Conservation (phyloP, 75 land plant genomes). For the Pseudotsuga menziesii region DNA sequence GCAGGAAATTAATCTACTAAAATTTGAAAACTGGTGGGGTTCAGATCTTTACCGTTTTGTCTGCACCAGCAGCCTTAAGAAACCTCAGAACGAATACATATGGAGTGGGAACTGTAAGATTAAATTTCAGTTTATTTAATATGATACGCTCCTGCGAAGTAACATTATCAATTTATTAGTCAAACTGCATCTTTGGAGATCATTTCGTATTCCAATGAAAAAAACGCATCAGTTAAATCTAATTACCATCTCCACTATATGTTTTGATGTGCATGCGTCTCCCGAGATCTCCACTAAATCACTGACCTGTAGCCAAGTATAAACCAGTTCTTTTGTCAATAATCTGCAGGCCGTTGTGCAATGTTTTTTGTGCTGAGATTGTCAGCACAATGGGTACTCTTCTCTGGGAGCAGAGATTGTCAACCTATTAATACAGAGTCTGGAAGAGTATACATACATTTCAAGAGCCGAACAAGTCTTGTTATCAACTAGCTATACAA, state of each 20-base stretch:
- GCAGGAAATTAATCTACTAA: not conserved
- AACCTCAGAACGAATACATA: constrained; percentile 77
- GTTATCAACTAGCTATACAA: no score
- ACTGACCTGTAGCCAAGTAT: constrained; percentile 39
- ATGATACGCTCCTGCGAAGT: constrained; percentile 53
- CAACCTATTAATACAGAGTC: no score
- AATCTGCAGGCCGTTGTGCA: no score
- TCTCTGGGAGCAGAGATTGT: no score
- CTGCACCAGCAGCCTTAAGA: constrained; percentile 68
- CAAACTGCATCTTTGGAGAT: not conserved
- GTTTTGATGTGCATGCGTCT: constrained; percentile 57
- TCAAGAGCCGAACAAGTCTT: no score
- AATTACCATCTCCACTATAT: constrained; percentile 69
- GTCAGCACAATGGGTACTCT: no score
- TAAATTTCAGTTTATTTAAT: constrained; percentile 67
- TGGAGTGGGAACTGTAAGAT: constrained; percentile 76
- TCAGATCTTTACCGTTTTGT: constrained; percentile 38
- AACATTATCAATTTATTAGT: not conserved
- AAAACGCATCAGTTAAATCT: no score
- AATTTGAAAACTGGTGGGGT: not conserved
- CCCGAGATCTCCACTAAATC: constrained; percentile 73
- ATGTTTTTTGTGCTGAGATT: no score
- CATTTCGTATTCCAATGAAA: not conserved
- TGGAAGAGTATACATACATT: no score
- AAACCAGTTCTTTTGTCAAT: not conserved